phyloP scores from a whole-genome alignment of 192 early-diverging fungal genomes.

The Podila verticillata region DNA sequence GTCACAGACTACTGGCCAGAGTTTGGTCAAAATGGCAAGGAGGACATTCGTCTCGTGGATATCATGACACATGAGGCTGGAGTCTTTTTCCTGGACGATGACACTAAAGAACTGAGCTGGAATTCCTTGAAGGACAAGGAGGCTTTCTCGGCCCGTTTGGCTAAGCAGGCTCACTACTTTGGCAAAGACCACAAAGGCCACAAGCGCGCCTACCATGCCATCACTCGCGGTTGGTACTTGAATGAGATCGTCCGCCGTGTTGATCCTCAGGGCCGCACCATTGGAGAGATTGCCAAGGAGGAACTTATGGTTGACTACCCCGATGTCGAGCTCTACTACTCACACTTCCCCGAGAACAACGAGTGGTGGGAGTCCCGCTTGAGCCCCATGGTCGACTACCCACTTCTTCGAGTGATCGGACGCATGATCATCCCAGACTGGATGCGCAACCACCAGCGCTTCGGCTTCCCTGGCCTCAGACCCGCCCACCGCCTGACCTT shows the following conservation, averaged over 20 bases:
- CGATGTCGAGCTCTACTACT: conserved; percentile 66
- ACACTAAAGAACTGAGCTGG: conserved; percentile 47
- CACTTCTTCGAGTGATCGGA: conserved; percentile 56
- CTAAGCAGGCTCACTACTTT: conserved; percentile 73
- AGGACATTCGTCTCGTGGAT: conserved; percentile 69
- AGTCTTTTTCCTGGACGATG: conserved; percentile 65
- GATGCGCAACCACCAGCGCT: conserved; percentile 3
- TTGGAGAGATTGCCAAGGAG: conserved; percentile 66
- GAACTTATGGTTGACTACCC: conserved; percentile 63
- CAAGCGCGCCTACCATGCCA: conserved; percentile 66
- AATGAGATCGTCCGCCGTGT: conserved; percentile 77
- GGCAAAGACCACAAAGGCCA: conserved; percentile 44
- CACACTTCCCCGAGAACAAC: conserved; percentile 32
- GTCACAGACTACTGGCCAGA: conserved; percentile 77
- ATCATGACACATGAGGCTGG: conserved; percentile 73
- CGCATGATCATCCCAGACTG: conserved; percentile 56
- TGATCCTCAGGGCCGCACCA: conserved; percentile 64
- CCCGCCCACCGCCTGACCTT: background rate
- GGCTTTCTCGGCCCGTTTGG: conserved; percentile 58
- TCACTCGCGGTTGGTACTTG: conserved; percentile 76
- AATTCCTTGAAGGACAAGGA: conserved; percentile 61
- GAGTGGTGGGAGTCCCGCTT: conserved; percentile 54
- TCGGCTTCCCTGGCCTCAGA: background rate
- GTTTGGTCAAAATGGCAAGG: conserved; percentile 75
- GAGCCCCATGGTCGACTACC: conserved; percentile 55